Evolutionary conservation across 2,329 filamentous ascomycete genomes (phyloP), one percentile per base, ranked within the genome.

Genomic region (Fusarium papillatum): DNA sequence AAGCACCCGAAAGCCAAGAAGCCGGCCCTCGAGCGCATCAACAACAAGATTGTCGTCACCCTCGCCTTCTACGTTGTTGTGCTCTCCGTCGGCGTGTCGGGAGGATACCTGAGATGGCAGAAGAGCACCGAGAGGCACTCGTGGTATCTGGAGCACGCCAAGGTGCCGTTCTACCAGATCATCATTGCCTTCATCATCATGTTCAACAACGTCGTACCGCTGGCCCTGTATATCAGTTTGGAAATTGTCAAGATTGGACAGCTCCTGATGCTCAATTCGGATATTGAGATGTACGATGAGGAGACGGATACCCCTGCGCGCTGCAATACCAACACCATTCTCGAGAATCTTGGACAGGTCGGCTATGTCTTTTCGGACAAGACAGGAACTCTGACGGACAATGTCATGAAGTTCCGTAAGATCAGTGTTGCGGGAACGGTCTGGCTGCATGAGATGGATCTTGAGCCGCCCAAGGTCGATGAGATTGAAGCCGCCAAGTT

Each of bases 181-280:
- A 93, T 98, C 75, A 93, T 96, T 34, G 95, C 95, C 0, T 98
- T 95, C 82, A 92, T 98, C 76, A 98, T 98, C 84, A 96, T 98
- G 92, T 98, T 98, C 85, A 98, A 98, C 83, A 98, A 97, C 46
- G 92, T 98, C 85, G 96, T 98, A 70, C 96, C 96, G 0, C 89
- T 98, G 19, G 95, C 95, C 0, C 89, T 98, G 1, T 98, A 98
- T 78, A 95, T 98, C 78, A 97, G 93, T 81, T 87, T 98, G 83
- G 96, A 98, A 76, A 88, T 98, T 70, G 93, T 97, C 83, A 97
- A 97, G 82, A 87, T 97, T 10, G 93, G 90, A 6, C 90, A 92
- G 80, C 93, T 98, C 88, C 88, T 96, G 68, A 90, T 98, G 81
- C 84, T 98, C 68, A 95, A 96, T 76, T 87, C 86, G 26, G 96